A percentile compares a stretch with the other conserved stretches of the same genome.
These are phyloP conservation scores for Tuber microsphaerosporum DNA, from an alignment of 495 filamentous ascomycete species.

Conservation along the genomic window DNA sequence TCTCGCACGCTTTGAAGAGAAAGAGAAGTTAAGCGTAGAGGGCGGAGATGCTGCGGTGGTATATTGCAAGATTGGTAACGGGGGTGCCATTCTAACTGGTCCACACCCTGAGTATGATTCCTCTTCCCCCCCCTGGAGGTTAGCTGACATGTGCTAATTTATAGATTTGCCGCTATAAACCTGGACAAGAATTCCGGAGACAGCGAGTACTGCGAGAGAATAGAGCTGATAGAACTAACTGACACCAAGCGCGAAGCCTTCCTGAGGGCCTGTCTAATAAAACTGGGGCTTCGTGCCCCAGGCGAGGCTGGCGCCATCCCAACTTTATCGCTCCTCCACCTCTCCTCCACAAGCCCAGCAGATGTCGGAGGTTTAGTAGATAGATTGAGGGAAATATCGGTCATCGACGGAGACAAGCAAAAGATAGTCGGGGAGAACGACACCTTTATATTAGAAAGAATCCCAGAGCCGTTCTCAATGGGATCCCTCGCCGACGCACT, in stretches of 20 bases:
- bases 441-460: constrained; percentile 64
- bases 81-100: constrained; percentile 70
- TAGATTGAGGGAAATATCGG: constrained; percentile 61
- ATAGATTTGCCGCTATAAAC: constrained; percentile 75
- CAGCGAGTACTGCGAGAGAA: constrained; percentile 56
- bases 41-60: constrained; percentile 75
- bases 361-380: constrained; percentile 61
- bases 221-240: constrained; percentile 63
- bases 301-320: constrained; percentile 64
- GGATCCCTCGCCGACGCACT: constrained; percentile 51
- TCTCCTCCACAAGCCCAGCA: constrained; percentile 61
- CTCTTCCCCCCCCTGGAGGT: constrained; percentile 1
- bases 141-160: constrained; percentile 17
- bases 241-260: constrained; percentile 67
- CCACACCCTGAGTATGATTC: constrained; percentile 83
- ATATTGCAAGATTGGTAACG: constrained; percentile 82
- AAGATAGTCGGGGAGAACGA: constrained; percentile 82
- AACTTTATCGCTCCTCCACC: constrained; percentile 74
- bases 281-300: constrained; percentile 72
- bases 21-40: constrained; percentile 61
- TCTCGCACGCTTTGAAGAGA: constrained; percentile 68
- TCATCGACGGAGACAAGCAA: constrained; percentile 58
- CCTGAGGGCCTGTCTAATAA: constrained; percentile 70
- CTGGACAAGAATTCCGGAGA: constrained; percentile 57
- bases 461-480: constrained; percentile 53